Evolutionary conservation across 768 basidiomycete genomes (phyloP).

Genomic region (Xerocomellus intermedius): DNA sequence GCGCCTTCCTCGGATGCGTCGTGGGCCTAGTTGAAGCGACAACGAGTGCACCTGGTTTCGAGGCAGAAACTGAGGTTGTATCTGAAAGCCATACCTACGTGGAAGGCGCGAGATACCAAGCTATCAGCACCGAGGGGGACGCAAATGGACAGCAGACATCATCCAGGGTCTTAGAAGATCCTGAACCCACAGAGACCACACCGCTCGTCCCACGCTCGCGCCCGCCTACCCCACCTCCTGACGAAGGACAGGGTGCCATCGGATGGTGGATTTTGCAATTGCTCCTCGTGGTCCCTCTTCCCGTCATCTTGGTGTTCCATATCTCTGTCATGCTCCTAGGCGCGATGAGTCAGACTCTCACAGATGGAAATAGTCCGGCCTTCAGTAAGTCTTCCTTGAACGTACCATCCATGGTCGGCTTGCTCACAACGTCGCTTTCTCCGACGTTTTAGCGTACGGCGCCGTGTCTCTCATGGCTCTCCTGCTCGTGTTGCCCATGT

Average conservation of each 20-base stretch:
- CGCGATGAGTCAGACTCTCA: conserved; percentile 54
- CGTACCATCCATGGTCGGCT: neutral
- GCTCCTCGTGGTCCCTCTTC: conserved; percentile 50
- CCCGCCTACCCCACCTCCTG: neutral
- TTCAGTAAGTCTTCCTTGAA: conserved; percentile 40
- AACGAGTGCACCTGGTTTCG: conserved; percentile 17
- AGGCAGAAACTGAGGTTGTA: conserved; percentile 1
- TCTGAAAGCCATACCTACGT: conserved; percentile 9
- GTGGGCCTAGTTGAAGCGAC: conserved; percentile 39
- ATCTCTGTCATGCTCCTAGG: conserved; percentile 46
- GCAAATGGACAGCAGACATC: conserved; percentile 10
- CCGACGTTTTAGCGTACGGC: conserved; percentile 46
- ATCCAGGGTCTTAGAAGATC: conserved; percentile 32
- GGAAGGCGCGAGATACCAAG: conserved; percentile 27
- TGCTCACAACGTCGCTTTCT: neutral
- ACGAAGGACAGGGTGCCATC: conserved; percentile 20
- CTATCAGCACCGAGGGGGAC: conserved; percentile 21
- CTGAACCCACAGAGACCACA: conserved; percentile 54
- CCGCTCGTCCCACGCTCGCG: conserved; percentile 46
- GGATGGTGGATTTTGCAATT: conserved; percentile 63
- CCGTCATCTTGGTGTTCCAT: conserved; percentile 53
- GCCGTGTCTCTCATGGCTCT: conserved; percentile 44
- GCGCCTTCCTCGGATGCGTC: conserved; percentile 41
- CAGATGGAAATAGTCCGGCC: conserved; percentile 55
- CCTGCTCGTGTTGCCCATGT: conserved; percentile 55